These are phyloP conservation scores for Phialocephala sp. DNA, from an alignment of 2,329 filamentous ascomycete species.

Conservation along the genomic window DNA sequence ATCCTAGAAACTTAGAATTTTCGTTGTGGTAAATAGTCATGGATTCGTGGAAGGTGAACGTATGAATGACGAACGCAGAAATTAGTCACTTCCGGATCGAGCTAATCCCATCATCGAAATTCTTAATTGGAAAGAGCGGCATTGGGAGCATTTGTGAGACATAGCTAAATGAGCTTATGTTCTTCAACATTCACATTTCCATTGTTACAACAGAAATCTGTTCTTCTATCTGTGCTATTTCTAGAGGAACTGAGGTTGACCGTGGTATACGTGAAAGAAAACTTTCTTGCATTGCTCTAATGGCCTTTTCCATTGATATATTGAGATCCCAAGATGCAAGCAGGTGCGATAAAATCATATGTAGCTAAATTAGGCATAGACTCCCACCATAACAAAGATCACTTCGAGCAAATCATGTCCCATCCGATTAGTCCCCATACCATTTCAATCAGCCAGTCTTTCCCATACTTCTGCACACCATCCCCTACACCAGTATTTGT, in stretches of 20 bases:
- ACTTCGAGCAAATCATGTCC: conserved; percentile 18
- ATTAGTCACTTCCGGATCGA: too few relatives aligned
- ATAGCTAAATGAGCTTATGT: too few relatives aligned
- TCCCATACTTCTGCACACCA: conserved; percentile 13
- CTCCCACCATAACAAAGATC: not conserved
- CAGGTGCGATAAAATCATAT: not conserved
- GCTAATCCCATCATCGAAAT: too few relatives aligned
- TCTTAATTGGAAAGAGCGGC: too few relatives aligned
- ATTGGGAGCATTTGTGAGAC: too few relatives aligned
- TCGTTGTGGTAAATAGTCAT: not conserved
- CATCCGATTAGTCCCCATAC: conserved; percentile 29
- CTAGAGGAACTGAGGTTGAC: too few relatives aligned
- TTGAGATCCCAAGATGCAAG: not conserved
- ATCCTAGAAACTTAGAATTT: not conserved
- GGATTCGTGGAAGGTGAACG: too few relatives aligned
- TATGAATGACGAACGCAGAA: too few relatives aligned
- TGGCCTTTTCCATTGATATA: not conserved
- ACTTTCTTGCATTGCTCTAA: not conserved
- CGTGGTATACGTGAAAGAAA: too few relatives aligned
- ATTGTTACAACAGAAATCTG: too few relatives aligned
- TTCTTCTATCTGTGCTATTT: too few relatives aligned
- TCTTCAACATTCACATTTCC: too few relatives aligned
- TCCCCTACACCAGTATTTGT: not conserved
- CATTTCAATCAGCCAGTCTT: conserved; percentile 25
- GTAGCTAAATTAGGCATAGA: not conserved